Evolutionary conservation across 805 yeast species (phyloP).

Genomic region (Grigorovia transvaalensis): DNA sequence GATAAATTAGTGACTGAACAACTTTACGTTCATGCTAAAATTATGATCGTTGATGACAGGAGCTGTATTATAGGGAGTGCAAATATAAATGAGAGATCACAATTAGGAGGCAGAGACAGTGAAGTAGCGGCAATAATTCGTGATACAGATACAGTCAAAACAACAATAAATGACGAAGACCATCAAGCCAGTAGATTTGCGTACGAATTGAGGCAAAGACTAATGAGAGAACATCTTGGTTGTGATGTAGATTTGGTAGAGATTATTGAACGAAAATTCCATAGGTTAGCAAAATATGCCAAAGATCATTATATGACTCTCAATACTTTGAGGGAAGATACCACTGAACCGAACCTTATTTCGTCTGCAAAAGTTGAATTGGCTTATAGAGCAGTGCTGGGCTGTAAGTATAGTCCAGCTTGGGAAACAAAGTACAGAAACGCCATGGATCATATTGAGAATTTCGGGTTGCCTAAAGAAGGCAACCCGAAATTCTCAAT

Average conservation of each 20-base stretch:
- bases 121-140: conserved; percentile 86
- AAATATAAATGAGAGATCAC: conserved; percentile 90
- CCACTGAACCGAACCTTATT: conserved; percentile 10
- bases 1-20: conserved; percentile 77
- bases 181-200: conserved; percentile 81
- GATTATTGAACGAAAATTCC: conserved; percentile 64
- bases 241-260: conserved; percentile 83
- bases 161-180: conserved; percentile 71
- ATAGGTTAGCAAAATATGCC: conserved; percentile 31
- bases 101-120: conserved; percentile 89
- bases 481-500: conserved; percentile 4
- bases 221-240: conserved; percentile 96
- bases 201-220: conserved; percentile 73
- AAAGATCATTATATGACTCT: conserved; percentile 19
- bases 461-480: background rate
- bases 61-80: conserved; percentile 95
- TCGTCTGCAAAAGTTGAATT: conserved; percentile 66
- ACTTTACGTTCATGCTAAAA: conserved; percentile 86
- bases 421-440: conserved; percentile 42
- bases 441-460: conserved; percentile 12
- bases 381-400: conserved; percentile 58
- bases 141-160: conserved; percentile 60
- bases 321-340: conserved; percentile 8
- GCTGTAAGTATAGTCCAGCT: conserved; percentile 26
- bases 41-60: conserved; percentile 85